Conservation (phyloP, 441 rosid species). For the Omphalea diandra region DNA sequence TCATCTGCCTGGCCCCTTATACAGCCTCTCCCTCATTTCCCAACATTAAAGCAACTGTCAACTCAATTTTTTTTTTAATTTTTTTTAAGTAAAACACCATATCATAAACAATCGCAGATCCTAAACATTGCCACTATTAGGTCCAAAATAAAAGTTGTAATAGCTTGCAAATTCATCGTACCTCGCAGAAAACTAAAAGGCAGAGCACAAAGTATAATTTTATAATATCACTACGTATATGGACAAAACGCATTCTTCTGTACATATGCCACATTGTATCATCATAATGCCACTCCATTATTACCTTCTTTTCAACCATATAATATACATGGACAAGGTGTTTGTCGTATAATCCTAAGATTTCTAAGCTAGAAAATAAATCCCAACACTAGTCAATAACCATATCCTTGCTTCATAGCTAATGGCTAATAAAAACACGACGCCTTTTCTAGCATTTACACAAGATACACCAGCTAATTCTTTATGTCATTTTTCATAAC, state of each 20-base stretch:
- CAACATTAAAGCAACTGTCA: too few relatives aligned
- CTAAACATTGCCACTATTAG: background rate
- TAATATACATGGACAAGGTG: constrained; percentile 2
- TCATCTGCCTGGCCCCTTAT: background rate
- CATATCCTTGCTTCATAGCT: background rate
- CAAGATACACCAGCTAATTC: background rate
- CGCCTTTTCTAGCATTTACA: constrained; percentile 16
- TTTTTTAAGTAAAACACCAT: background rate
- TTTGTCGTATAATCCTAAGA: background rate
- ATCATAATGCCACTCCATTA: constrained; percentile 13
- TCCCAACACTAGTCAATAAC: constrained; percentile 15
- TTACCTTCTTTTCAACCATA: constrained; percentile 10
- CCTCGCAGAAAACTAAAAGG: background rate
- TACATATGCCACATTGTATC: background rate
- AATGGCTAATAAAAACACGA: constrained; percentile 6
- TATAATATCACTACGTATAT: background rate
- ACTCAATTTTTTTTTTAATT: background rate
- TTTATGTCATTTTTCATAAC: background rate
- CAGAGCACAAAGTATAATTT: background rate
- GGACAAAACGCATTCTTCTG: background rate
- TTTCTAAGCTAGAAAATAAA: background rate
- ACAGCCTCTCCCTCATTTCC: background rate
- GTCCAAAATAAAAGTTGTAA: too few relatives aligned
- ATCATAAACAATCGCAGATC: background rate
- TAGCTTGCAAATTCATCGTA: background rate